These are phyloP conservation scores for Diaporthe vexans DNA, from an alignment of 2,329 filamentous ascomycete genomes.

Conservation along the genomic window DNA sequence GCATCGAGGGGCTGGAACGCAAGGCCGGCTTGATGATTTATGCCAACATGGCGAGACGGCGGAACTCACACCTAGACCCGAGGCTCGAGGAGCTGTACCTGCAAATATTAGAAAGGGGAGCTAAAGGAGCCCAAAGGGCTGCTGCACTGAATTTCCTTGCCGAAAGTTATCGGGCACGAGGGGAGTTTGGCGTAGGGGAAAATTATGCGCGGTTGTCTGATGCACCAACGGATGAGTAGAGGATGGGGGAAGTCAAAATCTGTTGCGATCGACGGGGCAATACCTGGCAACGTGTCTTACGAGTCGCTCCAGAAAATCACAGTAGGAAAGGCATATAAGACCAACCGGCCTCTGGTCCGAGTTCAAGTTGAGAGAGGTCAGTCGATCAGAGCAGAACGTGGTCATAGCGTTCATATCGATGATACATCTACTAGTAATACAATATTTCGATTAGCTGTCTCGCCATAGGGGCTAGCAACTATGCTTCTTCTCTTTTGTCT, in stretches of 20 bases:
- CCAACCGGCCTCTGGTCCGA: too few relatives aligned
- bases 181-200: background rate
- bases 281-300: too few relatives aligned
- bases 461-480: too few relatives aligned
- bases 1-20: background rate
- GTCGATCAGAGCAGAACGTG: too few relatives aligned
- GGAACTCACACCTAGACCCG: background rate
- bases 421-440: too few relatives aligned
- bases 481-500: too few relatives aligned
- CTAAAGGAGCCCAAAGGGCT: background rate
- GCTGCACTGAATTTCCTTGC: background rate
- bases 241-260: too few relatives aligned
- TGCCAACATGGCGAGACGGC: background rate
- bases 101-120: background rate
- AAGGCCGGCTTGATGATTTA: background rate
- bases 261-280: background rate
- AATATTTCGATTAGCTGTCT: too few relatives aligned
- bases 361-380: too few relatives aligned
- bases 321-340: too few relatives aligned
- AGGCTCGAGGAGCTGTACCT: slow-evolving; percentile 10
- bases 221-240: background rate
- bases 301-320: too few relatives aligned
- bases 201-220: background rate
- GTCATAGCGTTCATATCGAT: too few relatives aligned
- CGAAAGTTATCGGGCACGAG: slow-evolving; percentile 1